These are phyloP conservation scores for Draba incana DNA, from an alignment of 345 rosid genomes.

Conservation along the genomic window DNA sequence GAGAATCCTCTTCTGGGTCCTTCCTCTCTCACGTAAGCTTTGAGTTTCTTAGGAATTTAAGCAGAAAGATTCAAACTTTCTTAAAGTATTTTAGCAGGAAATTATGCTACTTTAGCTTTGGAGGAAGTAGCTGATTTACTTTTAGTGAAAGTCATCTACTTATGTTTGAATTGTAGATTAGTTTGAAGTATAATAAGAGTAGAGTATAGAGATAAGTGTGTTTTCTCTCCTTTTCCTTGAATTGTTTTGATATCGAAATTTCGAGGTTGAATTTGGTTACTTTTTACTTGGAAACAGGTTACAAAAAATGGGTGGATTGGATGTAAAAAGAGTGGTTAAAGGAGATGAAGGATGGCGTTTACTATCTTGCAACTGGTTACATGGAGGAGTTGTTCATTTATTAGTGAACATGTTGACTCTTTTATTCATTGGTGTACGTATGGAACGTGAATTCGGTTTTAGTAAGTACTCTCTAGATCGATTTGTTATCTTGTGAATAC, in stretches of 20 bases:
- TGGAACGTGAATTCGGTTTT: slow-evolving; percentile 91
- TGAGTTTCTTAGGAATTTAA: not conserved
- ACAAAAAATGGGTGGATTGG: slow-evolving; percentile 78
- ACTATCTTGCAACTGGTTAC: slow-evolving; percentile 85
- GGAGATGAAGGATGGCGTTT: slow-evolving; percentile 83
- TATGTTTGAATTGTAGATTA: slow-evolving; percentile 1
- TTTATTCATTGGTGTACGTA: slow-evolving; percentile 77
- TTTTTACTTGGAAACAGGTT: slow-evolving; percentile 48
- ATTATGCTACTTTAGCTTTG: not conserved
- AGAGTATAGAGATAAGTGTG: slow-evolving; percentile 3
- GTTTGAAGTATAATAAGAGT: slow-evolving; percentile 1
- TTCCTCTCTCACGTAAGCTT: slow-evolving; percentile 70
- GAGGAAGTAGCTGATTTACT: slow-evolving; percentile 4
- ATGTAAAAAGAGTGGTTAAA: slow-evolving; percentile 62
- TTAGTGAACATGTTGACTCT: slow-evolving; percentile 90
- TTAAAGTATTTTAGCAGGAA: not conserved
- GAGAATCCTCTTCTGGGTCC: slow-evolving; percentile 98
- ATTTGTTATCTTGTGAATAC: not conserved
- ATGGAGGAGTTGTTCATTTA: slow-evolving; percentile 85
- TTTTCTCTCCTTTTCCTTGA: not conserved
- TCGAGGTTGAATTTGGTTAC: slow-evolving; percentile 14
- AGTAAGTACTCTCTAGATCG: slow-evolving; percentile 49
- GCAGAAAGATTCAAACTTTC: not conserved
- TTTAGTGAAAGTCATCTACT: not conserved
- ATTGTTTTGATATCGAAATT: not conserved